Evolutionary conservation across 768 basidiomycete species (phyloP), one percentile per base, ranked within the genome.

Genomic region (Naganishia vaughanmartiniae): DNA sequence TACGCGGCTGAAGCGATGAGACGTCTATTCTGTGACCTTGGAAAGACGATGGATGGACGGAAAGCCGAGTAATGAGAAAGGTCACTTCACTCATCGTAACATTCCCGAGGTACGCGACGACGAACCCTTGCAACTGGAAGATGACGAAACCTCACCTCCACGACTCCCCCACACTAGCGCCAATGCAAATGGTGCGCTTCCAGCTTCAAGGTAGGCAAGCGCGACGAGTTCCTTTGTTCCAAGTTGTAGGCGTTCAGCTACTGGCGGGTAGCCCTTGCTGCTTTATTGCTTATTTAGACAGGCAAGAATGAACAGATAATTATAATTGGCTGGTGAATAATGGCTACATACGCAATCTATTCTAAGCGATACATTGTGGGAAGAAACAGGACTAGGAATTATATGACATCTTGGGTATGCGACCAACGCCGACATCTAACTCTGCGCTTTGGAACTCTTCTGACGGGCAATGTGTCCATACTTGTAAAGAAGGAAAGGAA

Each of bases 401-500:
- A 51, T n/a, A 24, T 4, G 3, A n/a, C 6, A n/a, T 51, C 14
- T 7, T 2, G 7, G 14, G n/a, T 21, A 24, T 24, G 48, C 48
- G n/a, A n/a, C 39, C 15, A 12, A 24, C 7, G 21, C 12, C 48
- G n/a, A 21, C 24, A n/a, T 26, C 48, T 51, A 51, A 26, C 48
- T 51, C 14, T 51, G 21, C 48, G 48, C 48, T n/a, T 51, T 51
- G 48, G n/a, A 45, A n/a, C 36, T 31, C 28, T 48, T 26, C 12
- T 17, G 42, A 12, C 65, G 65, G 12, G 45, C 65, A 6, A 19
- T 28, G 11, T 65, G 26, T 4, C 65, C 48, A 42, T 48, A 65
- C 45, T 30, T 65, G 45, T 65, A 65, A 3, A 65, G 45, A n/a
- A 42, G 6, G 45, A 56, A 80, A 74, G 71, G 78, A 21, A 78